Evolutionary conservation across 2,329 filamentous ascomycete genomes (phyloP).

Genomic region (Colletotrichum sp.): DNA sequence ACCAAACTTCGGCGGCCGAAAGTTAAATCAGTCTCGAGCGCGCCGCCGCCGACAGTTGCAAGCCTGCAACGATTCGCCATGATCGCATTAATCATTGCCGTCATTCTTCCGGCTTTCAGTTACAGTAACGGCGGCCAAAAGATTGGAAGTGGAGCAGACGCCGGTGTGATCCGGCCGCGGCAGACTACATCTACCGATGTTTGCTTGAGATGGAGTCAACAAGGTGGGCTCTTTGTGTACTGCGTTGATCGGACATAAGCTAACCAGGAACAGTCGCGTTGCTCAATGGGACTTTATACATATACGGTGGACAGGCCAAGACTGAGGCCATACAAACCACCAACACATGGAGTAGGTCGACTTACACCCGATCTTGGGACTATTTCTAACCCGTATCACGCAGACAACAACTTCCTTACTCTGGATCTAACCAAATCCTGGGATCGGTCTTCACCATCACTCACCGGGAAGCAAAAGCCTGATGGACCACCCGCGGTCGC

Average conservation of each 20-base stretch:
- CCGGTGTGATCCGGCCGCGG: constrained; percentile 43
- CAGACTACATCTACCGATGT: constrained; percentile 42
- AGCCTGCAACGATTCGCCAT: constrained; percentile 50
- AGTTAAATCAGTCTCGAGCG: constrained; percentile 47
- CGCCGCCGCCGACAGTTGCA: constrained; percentile 44
- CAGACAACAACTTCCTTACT: constrained; percentile 73
- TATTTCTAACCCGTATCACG: constrained; percentile 19
- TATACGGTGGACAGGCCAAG: constrained; percentile 75
- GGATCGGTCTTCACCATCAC: constrained; percentile 66
- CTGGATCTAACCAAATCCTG: constrained; percentile 78
- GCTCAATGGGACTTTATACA: constrained; percentile 77
- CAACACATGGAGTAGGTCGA: constrained; percentile 71
- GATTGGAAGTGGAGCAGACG: constrained; percentile 48
- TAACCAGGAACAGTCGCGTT: constrained; percentile 54
- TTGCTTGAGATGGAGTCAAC: constrained; percentile 70
- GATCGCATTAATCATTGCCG: constrained; percentile 53
- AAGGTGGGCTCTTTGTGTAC: constrained; percentile 46
- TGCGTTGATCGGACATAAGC: rapidly evolving
- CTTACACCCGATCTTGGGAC: not conserved
- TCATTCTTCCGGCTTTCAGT: constrained; percentile 53
- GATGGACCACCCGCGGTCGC: constrained; percentile 74
- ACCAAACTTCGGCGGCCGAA: constrained; percentile 46
- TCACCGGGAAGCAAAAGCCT: constrained; percentile 67
- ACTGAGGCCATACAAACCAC: constrained; percentile 59
- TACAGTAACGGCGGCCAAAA: constrained; percentile 45